Base-by-base conservation (phyloP, 768 basidiomycete species). In the Neoboletus brunneissimus region DNA sequence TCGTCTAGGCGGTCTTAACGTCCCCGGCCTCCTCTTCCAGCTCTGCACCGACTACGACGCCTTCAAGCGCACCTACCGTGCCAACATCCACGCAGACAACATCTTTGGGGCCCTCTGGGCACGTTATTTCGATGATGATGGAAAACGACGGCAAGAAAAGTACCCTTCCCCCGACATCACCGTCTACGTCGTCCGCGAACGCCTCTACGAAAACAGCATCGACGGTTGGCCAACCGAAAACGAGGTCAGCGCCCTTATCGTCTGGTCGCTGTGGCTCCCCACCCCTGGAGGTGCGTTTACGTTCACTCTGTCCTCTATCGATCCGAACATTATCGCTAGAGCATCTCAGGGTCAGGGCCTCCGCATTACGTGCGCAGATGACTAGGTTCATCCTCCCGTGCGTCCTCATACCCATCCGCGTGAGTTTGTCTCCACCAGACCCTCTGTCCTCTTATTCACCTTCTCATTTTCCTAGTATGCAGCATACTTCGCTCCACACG, bases 191-290 rank as follows among this genome's bases (percentile, higher is more conserved):
- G 66, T 85, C 35, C 75, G 75, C 32, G 64, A 63, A n/a, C 76
- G 77, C 8, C 72, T 86, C 27, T 80, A 81, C 74, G 73, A 79
- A 34, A 59, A 65, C 25, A 5, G 27, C 12, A 54, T 73, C 56
- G 65, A 78, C 42, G 84, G 83, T 2, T 88, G 87, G 86, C 85
- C 86, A 0, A 61, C 69, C 2, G 85, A 87, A 40, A 81, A 66
- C 48, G 64, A 72, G 5, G 46, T 72, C 25, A 82, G 80, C 56
- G 69, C 83, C 0, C 79, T 83, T 52, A 82, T 80, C 0, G 57
- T 89, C 18, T 88, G 85, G 84, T 51, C 87, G 1, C 67, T 83
- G 49, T 89, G 87, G 87, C 74, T 85, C 62, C 77, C 80, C 32
- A 80, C 77, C 13, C 79, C 82, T 5, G 65, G 73, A 61, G 73